These are phyloP conservation scores for Calonectria pauciramosa DNA, from an alignment of 2,329 filamentous ascomycete species.

Conservation along the genomic window DNA sequence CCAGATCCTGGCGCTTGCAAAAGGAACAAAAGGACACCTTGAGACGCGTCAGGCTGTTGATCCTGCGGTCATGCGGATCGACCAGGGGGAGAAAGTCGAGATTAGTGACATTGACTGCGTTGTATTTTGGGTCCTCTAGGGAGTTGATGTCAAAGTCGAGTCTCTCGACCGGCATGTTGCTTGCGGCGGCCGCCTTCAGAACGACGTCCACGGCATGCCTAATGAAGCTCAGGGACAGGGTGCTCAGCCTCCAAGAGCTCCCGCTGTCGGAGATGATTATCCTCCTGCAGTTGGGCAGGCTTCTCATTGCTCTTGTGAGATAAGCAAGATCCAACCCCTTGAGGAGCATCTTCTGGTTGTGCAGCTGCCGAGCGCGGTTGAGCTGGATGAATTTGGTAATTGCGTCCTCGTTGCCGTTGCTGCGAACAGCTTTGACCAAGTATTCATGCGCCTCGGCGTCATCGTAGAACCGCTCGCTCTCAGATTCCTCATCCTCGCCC, in stretches of 20 bases:
- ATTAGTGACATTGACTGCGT: fast-evolving
- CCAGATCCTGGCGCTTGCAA: neutral
- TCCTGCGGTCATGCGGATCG: neutral
- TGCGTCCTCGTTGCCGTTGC: neutral
- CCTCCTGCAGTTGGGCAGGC: neutral
- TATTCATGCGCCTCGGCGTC: neutral
- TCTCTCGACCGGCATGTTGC: neutral
- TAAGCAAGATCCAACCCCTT: neutral
- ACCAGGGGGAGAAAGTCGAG: neutral
- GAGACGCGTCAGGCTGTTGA: neutral
- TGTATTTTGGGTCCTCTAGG: neutral
- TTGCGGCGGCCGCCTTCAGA: neutral
- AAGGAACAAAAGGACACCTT: neutral
- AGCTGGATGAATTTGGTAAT: neutral
- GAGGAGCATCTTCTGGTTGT: neutral
- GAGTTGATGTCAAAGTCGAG: neutral
- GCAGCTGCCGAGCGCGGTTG: neutral
- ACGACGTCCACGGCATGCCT: neutral
- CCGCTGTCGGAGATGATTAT: neutral
- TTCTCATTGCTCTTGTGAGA: neutral
- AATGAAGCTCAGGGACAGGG: neutral
- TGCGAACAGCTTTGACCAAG: neutral
- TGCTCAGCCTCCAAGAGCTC: neutral
- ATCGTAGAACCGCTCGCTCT: neutral
- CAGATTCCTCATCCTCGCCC: neutral